Percentiles rank a stretch among this genome's conserved stretches.
Evolutionary conservation across 768 basidiomycete species (phyloP).

Genomic region (Calvatia gigantea): DNA sequence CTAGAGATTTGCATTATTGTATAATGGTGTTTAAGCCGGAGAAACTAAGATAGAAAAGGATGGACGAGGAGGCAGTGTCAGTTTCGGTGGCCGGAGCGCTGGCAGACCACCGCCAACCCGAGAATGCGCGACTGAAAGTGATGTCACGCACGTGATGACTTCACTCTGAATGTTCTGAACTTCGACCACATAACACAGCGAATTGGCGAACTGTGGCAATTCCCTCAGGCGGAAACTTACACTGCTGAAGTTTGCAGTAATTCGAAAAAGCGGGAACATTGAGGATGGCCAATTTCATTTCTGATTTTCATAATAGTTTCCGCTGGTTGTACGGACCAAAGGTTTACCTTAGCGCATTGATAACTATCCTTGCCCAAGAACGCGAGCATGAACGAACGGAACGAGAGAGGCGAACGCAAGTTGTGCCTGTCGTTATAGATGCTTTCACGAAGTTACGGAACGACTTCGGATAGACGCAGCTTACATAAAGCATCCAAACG

Average conservation of each 20-base stretch:
- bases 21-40: neutral
- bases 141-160: constrained; percentile 3
- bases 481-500: too few species aligned
- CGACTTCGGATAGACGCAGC: too few species aligned
- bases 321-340: too few species aligned
- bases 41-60: neutral
- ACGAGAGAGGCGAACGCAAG: constrained; percentile 55
- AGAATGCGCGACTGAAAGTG: neutral
- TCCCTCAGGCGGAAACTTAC: too few species aligned
- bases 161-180: neutral
- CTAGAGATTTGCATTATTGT: neutral
- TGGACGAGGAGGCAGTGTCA: neutral
- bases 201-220: constrained; percentile 7
- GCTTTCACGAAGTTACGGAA: too few species aligned
- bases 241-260: too few species aligned
- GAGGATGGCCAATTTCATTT: too few species aligned
- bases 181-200: neutral
- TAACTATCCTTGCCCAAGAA: constrained; percentile 74
- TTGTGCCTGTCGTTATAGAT: too few species aligned
- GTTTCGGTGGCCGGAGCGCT: neutral
- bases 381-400: constrained; percentile 72
- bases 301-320: too few species aligned
- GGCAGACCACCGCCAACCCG: neutral
- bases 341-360: too few species aligned
- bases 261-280: too few species aligned